Percentiles rank a stretch among this genome's conserved stretches.
Conservation (phyloP, 1,284 basidiomycete species). For the Cryptococcus deneoformans region DNA sequence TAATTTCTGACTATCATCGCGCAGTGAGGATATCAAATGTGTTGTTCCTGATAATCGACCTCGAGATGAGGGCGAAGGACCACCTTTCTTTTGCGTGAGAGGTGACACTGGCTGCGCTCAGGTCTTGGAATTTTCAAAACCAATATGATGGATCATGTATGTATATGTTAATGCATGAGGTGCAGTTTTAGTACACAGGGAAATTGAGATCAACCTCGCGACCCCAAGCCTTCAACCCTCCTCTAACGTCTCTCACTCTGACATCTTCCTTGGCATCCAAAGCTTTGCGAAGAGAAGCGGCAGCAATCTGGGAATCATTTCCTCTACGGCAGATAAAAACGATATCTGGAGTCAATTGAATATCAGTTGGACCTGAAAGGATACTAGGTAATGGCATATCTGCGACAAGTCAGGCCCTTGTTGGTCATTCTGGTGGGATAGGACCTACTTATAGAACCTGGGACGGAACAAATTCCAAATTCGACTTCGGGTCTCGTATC, state of each 20-base stretch:
- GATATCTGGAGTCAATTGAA: constrained; percentile 38
- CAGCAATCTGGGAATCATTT: constrained; percentile 90
- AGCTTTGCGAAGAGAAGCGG: constrained; percentile 57
- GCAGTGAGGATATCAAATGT: constrained; percentile 46
- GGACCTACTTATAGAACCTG: constrained; percentile 71
- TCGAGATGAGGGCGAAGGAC: constrained; percentile 46
- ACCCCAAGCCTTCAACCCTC: constrained; percentile 75
- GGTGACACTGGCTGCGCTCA: constrained; percentile 27
- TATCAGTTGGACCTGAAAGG: constrained; percentile 22
- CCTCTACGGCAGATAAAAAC: constrained; percentile 81
- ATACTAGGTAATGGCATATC: constrained; percentile 42
- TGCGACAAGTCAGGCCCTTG: constrained; percentile 10
- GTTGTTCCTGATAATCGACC: constrained; percentile 36
- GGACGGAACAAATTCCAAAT: constrained; percentile 81
- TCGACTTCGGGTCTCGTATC: constrained; percentile 82
- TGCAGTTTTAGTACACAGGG: constrained; percentile 64
- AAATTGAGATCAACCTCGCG: constrained; percentile 66
- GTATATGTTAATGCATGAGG: neutral
- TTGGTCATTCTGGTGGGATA: neutral
- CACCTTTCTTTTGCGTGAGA: constrained; percentile 43
- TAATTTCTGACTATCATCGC: neutral
- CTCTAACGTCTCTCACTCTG: constrained; percentile 67
- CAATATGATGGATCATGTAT: constrained; percentile 21
- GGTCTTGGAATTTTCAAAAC: constrained; percentile 24
- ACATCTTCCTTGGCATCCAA: constrained; percentile 57